These are phyloP conservation scores for Gnaphalium uliginosum DNA, from an alignment of 129 eudicot species.

Conservation along the genomic window DNA sequence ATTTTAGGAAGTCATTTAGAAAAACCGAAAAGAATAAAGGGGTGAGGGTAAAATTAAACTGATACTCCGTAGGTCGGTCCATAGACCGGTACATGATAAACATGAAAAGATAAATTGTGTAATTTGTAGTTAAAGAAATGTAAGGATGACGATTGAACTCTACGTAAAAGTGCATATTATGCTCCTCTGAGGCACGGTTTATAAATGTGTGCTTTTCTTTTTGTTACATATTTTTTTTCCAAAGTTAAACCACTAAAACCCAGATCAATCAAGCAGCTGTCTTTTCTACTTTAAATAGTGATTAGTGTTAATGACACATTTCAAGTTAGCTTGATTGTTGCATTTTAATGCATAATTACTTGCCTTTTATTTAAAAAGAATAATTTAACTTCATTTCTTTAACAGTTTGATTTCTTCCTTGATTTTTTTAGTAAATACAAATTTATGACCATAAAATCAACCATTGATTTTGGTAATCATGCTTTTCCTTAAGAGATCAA, in stretches of 20 bases:
- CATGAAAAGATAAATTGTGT: too few species aligned
- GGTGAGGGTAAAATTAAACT: too few species aligned
- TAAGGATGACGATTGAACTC: too few species aligned
- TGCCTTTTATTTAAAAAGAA: neutral
- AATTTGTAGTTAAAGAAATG: too few species aligned
- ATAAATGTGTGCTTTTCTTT: neutral
- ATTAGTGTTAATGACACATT: neutral
- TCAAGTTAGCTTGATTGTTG: neutral
- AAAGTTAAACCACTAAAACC: slow-evolving; percentile 6
- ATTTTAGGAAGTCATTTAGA: neutral
- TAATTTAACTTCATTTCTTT: neutral
- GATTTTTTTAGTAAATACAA: neutral
- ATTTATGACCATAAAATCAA: neutral
- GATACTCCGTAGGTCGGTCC: too few species aligned
- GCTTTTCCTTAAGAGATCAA: neutral
- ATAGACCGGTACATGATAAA: too few species aligned
- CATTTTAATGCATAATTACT: neutral
- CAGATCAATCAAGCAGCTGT: slow-evolving; percentile 1
- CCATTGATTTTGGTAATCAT: neutral
- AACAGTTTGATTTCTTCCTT: neutral
- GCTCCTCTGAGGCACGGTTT: too few species aligned
- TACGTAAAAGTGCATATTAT: slow-evolving; percentile 1
- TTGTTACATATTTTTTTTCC: neutral
- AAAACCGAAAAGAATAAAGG: neutral
- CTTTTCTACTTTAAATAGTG: neutral